Evolutionary conservation across 1,284 basidiomycete genomes (phyloP).

Genomic region (Ganoderma boninense): DNA sequence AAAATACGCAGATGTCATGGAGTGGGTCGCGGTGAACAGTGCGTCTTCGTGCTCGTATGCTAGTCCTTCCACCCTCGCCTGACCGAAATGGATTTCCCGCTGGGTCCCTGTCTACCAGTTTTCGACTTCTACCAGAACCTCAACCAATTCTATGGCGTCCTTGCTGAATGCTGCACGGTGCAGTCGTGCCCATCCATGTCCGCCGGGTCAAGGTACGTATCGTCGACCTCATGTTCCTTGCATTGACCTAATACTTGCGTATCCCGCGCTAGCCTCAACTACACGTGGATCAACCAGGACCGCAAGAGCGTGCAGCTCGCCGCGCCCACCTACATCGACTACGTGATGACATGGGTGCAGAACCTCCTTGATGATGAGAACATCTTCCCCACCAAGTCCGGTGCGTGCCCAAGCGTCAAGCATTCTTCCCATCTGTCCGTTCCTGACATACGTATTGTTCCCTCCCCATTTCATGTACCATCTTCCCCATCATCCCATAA

Average conservation of each 20-base stretch:
- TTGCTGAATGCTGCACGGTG: conserved; percentile 94
- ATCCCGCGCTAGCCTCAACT: conserved; percentile 79
- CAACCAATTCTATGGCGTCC: conserved; percentile 96
- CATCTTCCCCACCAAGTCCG: conserved; percentile 95
- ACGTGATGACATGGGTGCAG: conserved; percentile 98
- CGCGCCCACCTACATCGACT: conserved; percentile 98
- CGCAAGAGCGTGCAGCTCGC: conserved; percentile 94
- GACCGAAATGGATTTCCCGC: not conserved
- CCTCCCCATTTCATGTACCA: not conserved
- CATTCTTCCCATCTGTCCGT: not conserved
- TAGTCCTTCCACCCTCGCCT: not conserved
- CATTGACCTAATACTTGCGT: not conserved
- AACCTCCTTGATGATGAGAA: conserved; percentile 93
- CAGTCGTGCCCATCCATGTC: conserved; percentile 94
- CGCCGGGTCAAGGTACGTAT: conserved; percentile 80
- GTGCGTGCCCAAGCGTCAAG: conserved; percentile 50
- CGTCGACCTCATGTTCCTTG: conserved; percentile 40
- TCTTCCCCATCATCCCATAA: not conserved
- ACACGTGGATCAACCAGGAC: conserved; percentile 98
- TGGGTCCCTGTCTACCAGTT: conserved; percentile 54
- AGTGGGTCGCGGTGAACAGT: conserved; percentile 99
- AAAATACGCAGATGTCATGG: conserved; percentile 97
- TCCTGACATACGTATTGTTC: not conserved
- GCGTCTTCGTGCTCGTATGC: conserved; percentile 44
- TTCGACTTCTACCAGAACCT: conserved; percentile 97